Evolutionary conservation across 768 basidiomycete genomes (phyloP).

Genomic region (Paxillus involutus): DNA sequence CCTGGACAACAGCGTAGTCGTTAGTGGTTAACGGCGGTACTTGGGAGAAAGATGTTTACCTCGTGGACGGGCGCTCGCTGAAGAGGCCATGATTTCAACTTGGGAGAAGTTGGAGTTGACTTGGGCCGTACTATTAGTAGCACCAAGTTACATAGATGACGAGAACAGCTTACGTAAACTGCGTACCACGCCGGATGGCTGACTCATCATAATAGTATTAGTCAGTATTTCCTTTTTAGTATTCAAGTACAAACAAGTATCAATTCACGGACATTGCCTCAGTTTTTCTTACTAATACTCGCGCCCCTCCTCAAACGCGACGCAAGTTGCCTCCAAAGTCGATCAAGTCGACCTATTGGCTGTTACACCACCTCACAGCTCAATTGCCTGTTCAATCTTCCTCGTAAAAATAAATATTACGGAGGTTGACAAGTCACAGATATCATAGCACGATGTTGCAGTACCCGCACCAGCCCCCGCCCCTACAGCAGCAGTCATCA

Average conservation of each 20-base stretch:
- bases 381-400: neutral
- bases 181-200: no score
- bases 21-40: neutral
- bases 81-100: neutral
- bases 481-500: slow-evolving; percentile 16
- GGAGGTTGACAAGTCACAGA: neutral
- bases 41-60: neutral
- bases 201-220: slow-evolving; percentile 5
- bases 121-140: no score
- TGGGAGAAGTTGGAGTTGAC: no score
- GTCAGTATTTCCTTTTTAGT: neutral
- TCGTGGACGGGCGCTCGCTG: slow-evolving; percentile 1
- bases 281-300: slow-evolving; percentile 39
- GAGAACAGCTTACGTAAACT: no score
- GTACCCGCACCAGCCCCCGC: slow-evolving; percentile 19
- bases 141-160: no score
- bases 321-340: slow-evolving; percentile 9
- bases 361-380: neutral
- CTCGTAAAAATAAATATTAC: neutral
- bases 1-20: neutral
- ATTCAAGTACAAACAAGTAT: slow-evolving; percentile 16
- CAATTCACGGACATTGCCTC: slow-evolving; percentile 15
- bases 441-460: slow-evolving; percentile 26
- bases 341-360: slow-evolving; percentile 1
- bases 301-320: slow-evolving; percentile 34